Percentiles rank a stretch among this genome's conserved stretches.
These are phyloP conservation scores for Exophiala dermatitidis DNA, from an alignment of 2,329 filamentous ascomycete genomes.

Conservation along the genomic window DNA sequence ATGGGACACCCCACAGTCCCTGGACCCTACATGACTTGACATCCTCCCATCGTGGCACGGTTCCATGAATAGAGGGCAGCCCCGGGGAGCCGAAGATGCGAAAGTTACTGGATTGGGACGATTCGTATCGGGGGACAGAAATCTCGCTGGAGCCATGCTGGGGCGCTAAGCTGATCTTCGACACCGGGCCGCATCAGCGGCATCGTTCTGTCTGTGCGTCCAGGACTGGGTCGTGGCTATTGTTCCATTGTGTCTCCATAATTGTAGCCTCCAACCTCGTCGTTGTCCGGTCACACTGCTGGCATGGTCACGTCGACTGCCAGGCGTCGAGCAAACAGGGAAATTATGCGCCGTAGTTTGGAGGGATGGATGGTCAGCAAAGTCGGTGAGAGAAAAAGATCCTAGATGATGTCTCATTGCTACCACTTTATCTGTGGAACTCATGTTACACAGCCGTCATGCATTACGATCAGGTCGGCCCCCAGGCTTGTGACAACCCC, in stretches of 20 bases:
- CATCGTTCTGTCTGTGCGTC: not conserved
- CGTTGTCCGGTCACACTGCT: not conserved
- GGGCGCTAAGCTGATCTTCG: slow-evolving; percentile 14
- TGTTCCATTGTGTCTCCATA: not conserved
- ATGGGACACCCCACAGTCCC: not conserved
- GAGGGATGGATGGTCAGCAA: slow-evolving; percentile 1
- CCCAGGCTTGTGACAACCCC: slow-evolving; percentile 13
- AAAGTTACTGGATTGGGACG: slow-evolving; percentile 19
- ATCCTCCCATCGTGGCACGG: not conserved
- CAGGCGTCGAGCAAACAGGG: not conserved
- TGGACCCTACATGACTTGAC: not conserved
- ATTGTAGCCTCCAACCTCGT: not conserved
- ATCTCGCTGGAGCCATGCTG: slow-evolving; percentile 4
- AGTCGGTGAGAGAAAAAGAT: slow-evolving; percentile 14
- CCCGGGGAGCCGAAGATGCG: not conserved
- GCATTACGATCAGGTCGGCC: not conserved
- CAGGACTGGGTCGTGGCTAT: not conserved
- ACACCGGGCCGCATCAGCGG: slow-evolving; percentile 6
- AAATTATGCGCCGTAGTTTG: not conserved
- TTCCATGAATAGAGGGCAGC: not conserved
- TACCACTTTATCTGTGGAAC: slow-evolving; percentile 1
- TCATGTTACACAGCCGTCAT: slow-evolving; percentile 4
- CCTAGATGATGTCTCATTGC: not conserved
- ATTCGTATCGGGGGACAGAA: slow-evolving; percentile 4
- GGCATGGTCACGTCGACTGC: not conserved